phyloP scores from a whole-genome alignment of 345 rosid genomes.

The Melaleuca quinquenervia region DNA sequence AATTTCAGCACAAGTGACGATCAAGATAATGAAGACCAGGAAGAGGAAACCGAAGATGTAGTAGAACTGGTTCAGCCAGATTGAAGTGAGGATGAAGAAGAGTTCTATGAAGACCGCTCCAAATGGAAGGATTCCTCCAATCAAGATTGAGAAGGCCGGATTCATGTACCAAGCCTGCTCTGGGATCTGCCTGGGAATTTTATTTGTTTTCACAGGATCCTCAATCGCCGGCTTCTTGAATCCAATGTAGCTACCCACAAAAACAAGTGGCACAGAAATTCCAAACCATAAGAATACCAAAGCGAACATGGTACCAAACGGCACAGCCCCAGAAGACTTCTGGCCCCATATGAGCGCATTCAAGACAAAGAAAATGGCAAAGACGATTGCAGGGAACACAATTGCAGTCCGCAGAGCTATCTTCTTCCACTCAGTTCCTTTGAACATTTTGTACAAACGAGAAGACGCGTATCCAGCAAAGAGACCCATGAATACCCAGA shows the following conservation, averaged over 20 bases:
- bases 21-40: slow-evolving; percentile 24
- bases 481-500: slow-evolving; percentile 35
- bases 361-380: slow-evolving; percentile 19
- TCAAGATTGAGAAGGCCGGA: slow-evolving; percentile 20
- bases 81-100: slow-evolving; percentile 32
- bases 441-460: slow-evolving; percentile 25
- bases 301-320: slow-evolving; percentile 38
- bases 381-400: slow-evolving; percentile 25
- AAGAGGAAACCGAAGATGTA: slow-evolving; percentile 36
- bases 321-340: slow-evolving; percentile 40
- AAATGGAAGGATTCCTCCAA: slow-evolving; percentile 33
- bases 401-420: slow-evolving; percentile 25
- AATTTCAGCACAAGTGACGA: slow-evolving; percentile 32
- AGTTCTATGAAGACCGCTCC: slow-evolving; percentile 34
- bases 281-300: slow-evolving; percentile 36
- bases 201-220: slow-evolving; percentile 29
- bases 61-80: slow-evolving; percentile 41
- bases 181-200: slow-evolving; percentile 36
- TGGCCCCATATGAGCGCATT: slow-evolving; percentile 35
- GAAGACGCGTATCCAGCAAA: slow-evolving; percentile 28
- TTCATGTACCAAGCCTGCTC: slow-evolving; percentile 29
- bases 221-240: slow-evolving; percentile 24
- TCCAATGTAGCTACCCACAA: slow-evolving; percentile 26
- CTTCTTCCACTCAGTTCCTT: slow-evolving; percentile 25
- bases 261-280: slow-evolving; percentile 34